Percentiles rank a stretch among this genome's conserved stretches.
Conservation (phyloP, 1,284 basidiomycete genomes). For the Malassezia vespertilionis region DNA sequence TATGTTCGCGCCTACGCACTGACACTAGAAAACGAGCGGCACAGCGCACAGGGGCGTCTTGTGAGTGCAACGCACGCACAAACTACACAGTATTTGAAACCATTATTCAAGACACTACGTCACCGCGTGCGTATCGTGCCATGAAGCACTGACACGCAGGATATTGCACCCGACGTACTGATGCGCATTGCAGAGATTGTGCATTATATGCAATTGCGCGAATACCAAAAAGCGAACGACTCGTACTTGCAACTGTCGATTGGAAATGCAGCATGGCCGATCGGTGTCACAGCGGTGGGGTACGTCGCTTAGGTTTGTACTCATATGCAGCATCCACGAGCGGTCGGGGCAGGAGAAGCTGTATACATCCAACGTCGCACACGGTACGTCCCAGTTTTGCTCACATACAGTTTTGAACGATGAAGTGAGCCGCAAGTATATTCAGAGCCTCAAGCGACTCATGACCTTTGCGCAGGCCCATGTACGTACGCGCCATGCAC, state of each 20-base stretch:
- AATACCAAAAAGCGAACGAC: slow-evolving; percentile 91
- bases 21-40: slow-evolving; percentile 56
- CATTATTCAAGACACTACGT: slow-evolving; percentile 78
- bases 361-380: slow-evolving; percentile 87
- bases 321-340: slow-evolving; percentile 70
- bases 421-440: slow-evolving; percentile 96
- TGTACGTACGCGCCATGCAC: neutral
- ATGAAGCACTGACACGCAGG: slow-evolving; percentile 51
- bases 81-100: slow-evolving; percentile 90
- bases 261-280: slow-evolving; percentile 98
- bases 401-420: slow-evolving; percentile 67
- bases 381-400: slow-evolving; percentile 47
- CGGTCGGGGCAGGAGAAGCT: slow-evolving; percentile 95
- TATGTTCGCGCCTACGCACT: slow-evolving; percentile 34
- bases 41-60: slow-evolving; percentile 77
- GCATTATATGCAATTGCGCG: slow-evolving; percentile 83
- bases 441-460: slow-evolving; percentile 84
- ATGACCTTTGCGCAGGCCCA: slow-evolving; percentile 41
- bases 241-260: slow-evolving; percentile 91
- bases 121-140: slow-evolving; percentile 58
- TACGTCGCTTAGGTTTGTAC: slow-evolving; percentile 43
- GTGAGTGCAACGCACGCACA: slow-evolving; percentile 91
- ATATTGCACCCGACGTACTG: slow-evolving; percentile 72
- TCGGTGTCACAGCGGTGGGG: slow-evolving; percentile 98
- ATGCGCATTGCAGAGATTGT: slow-evolving; percentile 86